Conservation (phyloP, 2,329 filamentous ascomycete species). For the Neonectria magnoliae region DNA sequence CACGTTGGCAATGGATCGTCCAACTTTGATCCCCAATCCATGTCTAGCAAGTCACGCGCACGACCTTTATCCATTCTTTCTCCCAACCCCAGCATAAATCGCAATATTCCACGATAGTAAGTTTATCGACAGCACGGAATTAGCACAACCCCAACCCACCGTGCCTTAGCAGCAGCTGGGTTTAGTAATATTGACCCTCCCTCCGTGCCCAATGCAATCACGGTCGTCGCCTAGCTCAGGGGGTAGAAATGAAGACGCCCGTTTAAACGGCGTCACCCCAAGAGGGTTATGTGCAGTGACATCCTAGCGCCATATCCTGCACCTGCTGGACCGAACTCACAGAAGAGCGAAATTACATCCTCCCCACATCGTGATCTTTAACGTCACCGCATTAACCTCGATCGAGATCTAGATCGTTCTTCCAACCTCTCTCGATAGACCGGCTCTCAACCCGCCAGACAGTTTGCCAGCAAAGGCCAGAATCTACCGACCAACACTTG, state of each 20-base stretch:
- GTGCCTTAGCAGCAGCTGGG: background rate
- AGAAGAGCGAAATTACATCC: slow-evolving; percentile 34
- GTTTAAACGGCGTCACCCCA: slow-evolving; percentile 10
- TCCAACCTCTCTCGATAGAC: background rate
- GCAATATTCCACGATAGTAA: slow-evolving; percentile 8
- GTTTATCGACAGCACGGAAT: slow-evolving; percentile 2
- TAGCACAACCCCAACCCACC: slow-evolving; percentile 12
- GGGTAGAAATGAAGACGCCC: slow-evolving; percentile 19
- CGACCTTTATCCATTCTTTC: background rate
- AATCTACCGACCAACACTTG: background rate
- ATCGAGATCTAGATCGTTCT: slow-evolving; percentile 33
- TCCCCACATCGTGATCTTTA: slow-evolving; percentile 37
- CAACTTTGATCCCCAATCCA: slow-evolving; percentile 6
- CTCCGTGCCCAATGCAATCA: slow-evolving; percentile 1
- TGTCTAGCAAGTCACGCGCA: background rate
- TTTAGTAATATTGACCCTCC: background rate
- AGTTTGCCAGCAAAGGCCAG: background rate
- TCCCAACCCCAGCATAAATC: slow-evolving; percentile 11
- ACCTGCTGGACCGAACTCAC: slow-evolving; percentile 19
- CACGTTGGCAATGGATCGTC: slow-evolving; percentile 8
- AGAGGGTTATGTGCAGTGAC: slow-evolving; percentile 16
- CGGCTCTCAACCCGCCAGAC: background rate
- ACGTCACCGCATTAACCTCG: slow-evolving; percentile 33
- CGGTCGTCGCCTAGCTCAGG: slow-evolving; percentile 17
- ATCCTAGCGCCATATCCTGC: slow-evolving; percentile 10